Base-by-base conservation (phyloP, 2,329 filamentous ascomycete species). In the Blumeriella jaapii region DNA sequence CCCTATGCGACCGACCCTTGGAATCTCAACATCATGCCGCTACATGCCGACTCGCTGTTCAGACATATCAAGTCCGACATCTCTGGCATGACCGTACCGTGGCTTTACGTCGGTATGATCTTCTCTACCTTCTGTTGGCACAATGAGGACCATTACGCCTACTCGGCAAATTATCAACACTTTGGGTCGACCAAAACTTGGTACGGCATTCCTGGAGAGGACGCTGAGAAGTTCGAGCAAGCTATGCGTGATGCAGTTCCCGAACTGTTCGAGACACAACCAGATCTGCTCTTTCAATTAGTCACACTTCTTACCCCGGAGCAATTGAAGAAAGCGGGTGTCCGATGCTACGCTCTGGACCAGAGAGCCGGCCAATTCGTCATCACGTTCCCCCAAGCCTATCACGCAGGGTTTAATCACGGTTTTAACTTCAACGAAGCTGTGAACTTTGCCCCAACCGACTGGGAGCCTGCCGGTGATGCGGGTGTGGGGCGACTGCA, bases 61-160 rank as follows among this genome's bases (percentile, higher is more conserved):
- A 75, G 89, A 31, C 84, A 98, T 51, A 96, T 98, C 65, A 96
- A 96, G 58, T 85, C 89, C 0, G 91, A 98, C 54, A 93, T 98
- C 34, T 96, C 91, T 2, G 91, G 91, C 23, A 98, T 98, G 91
- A 98, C 91, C 0, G 89, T 98, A 6, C 91, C 91, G 0, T 98
- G 91, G 91, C 76, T 98, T 3, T 98, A 98, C 55, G 91, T 98
- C 3, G 91, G 91, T 42, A 98, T 98, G 91, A 93, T 93, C 24
- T 98, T 98, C 57, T 98, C 91, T 0, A 96, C 91, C 0, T 98
- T 98, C 55, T 98, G 91, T 59, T 98, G 91, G 91, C 91, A 98
- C 57, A 95, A 94, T 45, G 91, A 98, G 54, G 91, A 98, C 53
- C 91, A 98, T 55, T 95, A 94, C 55, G 81, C 91, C 2, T 98